Conservation (phyloP, 73 alveolate species). For the Tetrahymena borealis region DNA sequence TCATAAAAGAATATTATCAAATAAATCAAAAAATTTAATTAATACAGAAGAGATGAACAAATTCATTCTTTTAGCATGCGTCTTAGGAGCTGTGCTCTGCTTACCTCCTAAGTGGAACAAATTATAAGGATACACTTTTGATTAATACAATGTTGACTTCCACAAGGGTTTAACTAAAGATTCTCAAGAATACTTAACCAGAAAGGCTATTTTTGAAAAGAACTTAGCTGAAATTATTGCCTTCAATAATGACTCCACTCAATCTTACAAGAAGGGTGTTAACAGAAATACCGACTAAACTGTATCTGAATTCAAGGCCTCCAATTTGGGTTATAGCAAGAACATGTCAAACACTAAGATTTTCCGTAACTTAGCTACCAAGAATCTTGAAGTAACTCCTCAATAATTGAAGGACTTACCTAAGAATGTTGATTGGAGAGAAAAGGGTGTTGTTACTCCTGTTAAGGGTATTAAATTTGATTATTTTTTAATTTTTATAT, state of each 20-base stretch:
- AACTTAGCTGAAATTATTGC: not conserved
- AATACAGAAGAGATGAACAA: not conserved
- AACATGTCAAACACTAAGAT: not conserved
- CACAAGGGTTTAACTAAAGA: not conserved
- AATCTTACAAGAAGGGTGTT: not conserved
- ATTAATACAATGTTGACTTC: not conserved
- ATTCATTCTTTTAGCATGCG: not conserved
- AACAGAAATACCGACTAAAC: not conserved
- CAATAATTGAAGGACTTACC: not conserved
- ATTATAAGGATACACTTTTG: not conserved
- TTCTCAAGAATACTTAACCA: not conserved
- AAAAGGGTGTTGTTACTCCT: constrained; percentile 51
- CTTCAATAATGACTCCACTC: not conserved
- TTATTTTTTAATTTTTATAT: not conserved
- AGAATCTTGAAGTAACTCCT: not conserved
- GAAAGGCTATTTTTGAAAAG: not conserved
- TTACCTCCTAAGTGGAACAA: not conserved
- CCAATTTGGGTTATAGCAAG: not conserved
- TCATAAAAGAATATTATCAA: too few relatives aligned
- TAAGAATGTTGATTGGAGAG: constrained; percentile 59
- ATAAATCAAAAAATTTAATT: too few relatives aligned
- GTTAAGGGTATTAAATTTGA: constrained; percentile 32
- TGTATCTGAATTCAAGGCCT: not conserved
- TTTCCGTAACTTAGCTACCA: not conserved
- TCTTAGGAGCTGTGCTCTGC: not conserved